Evolutionary conservation across 2,329 filamentous ascomycete genomes (phyloP), one percentile per base, ranked within the genome.

Genomic region (Botrytis deweyae): DNA sequence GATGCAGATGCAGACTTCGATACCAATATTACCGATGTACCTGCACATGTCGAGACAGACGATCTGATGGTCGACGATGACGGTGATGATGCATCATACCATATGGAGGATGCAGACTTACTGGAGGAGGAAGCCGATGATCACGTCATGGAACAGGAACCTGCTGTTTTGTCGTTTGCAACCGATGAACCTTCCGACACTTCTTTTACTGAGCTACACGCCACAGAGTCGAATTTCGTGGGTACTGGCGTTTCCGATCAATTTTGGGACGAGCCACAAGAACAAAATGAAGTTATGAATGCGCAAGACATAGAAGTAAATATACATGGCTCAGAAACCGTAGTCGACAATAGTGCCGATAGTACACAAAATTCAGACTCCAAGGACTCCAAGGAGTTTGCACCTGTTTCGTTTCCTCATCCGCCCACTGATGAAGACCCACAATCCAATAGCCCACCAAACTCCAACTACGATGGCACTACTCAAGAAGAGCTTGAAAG

Each of bases 1-100:
- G 75, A 76, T 63, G 76, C 79, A 14, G 83, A 75, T 61, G 75
- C 79, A 25, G 82, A 83, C 72, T 81, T 82, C 49, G 77, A 73
- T 44, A 49, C 72, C 25, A 70, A 73, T 44, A 36, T 73, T 55
- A 67, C 49, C 49, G 69, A 71, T 18, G 38, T 73, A 20, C 58
- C 65, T 36, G 42, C 72, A 42, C 58, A 70, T 25, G 58, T 65
- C 25, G 65, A 81, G 61, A 82, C 86, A 79, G 85, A 86, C 66
- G 84, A 86, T 78, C 83, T 86, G 82, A 82, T 83, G 76, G 82
- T 86, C 73, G 85, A 84, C 72, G 79, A 83, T 61, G 82, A 82
- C 40, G 36, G 49, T 42, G 81, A 83, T 74, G 80, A 83, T 76
- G 79, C 78, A 40, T 80, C 82, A 18, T 83, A 83, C 78, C 77